Evolutionary conservation across 345 rosid species (phyloP).

Genomic region (Bretschneidera sinensis): DNA sequence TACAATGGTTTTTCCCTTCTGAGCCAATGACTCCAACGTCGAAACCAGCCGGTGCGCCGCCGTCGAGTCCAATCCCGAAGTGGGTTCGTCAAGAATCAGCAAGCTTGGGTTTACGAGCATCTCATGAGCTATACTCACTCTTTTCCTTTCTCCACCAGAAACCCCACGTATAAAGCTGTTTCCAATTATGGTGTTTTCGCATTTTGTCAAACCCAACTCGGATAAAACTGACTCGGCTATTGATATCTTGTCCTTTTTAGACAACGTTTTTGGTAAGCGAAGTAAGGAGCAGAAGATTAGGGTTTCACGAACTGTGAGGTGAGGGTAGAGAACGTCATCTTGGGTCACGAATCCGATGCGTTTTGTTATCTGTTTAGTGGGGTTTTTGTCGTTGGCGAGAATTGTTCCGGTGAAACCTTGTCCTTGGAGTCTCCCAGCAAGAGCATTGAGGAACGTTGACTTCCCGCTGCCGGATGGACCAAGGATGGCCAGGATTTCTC

Average conservation of each 20-base stretch:
- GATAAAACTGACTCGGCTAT: slow-evolving; percentile 62
- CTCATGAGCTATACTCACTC: slow-evolving; percentile 86
- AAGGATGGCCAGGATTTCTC: slow-evolving; percentile 82
- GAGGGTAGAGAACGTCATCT: slow-evolving; percentile 82
- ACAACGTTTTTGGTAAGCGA: slow-evolving; percentile 50
- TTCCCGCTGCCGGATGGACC: slow-evolving; percentile 99
- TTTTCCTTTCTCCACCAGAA: slow-evolving; percentile 89
- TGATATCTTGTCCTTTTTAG: slow-evolving; percentile 42
- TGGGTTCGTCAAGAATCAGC: slow-evolving; percentile 85
- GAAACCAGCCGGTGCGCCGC: slow-evolving; percentile 75
- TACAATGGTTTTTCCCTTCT: slow-evolving; percentile 67
- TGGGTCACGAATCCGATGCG: slow-evolving; percentile 90
- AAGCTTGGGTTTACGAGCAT: slow-evolving; percentile 77
- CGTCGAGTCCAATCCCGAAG: slow-evolving; percentile 91
- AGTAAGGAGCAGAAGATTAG: slow-evolving; percentile 71
- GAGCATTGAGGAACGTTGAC: slow-evolving; percentile 73
- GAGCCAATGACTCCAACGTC: slow-evolving; percentile 53
- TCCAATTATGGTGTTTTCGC: slow-evolving; percentile 78
- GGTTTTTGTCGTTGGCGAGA: slow-evolving; percentile 50
- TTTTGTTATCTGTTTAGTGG: slow-evolving; percentile 40
- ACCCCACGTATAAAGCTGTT: slow-evolving; percentile 76
- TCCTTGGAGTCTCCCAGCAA: slow-evolving; percentile 68
- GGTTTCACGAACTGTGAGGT: slow-evolving; percentile 86
- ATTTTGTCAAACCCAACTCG: slow-evolving; percentile 76
- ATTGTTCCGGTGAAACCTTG: slow-evolving; percentile 57